A percentile compares a stretch with the other conserved stretches of the same genome.
Evolutionary conservation across 2,329 filamentous ascomycete species (phyloP).

Genomic region (Nothophoma quercina): DNA sequence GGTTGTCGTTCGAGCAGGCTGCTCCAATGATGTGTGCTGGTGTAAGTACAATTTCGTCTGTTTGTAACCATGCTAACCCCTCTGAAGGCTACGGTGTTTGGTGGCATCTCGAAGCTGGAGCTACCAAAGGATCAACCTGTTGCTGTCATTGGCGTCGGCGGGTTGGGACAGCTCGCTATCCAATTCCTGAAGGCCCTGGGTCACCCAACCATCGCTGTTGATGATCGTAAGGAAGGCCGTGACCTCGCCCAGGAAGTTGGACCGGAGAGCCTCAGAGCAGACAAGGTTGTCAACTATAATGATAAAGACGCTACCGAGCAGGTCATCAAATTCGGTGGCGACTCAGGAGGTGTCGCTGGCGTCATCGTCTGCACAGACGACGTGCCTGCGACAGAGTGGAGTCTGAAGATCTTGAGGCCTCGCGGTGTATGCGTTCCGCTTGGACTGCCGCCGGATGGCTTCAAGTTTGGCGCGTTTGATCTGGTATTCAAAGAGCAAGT

Average conservation of each 20-base stretch:
- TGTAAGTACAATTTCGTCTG: conserved; percentile 1
- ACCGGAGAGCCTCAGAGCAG: conserved; percentile 9
- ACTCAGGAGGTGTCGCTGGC: conserved; percentile 14
- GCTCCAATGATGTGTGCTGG: conserved; percentile 42
- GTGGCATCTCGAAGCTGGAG: conserved; percentile 3
- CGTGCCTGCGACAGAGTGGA: conserved; percentile 16
- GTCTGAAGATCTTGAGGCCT: conserved; percentile 16
- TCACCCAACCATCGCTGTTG: conserved; percentile 16
- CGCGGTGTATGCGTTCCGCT: conserved; percentile 16
- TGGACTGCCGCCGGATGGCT: conserved; percentile 14
- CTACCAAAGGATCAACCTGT: conserved; percentile 1
- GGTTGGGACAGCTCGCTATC: conserved; percentile 15
- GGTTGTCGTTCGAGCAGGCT: conserved; percentile 27
- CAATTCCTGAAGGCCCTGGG: conserved; percentile 20
- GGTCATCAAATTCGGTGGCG: conserved; percentile 7
- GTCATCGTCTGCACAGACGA: conserved; percentile 23
- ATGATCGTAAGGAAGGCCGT: conserved; percentile 7
- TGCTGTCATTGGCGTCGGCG: conserved; percentile 20
- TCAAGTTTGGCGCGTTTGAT: conserved; percentile 18
- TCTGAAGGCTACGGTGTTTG: conserved; percentile 18
- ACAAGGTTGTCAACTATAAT: conserved; percentile 14
- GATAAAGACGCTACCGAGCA: conserved; percentile 11
- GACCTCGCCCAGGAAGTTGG: not conserved
- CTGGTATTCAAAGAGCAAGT: conserved; percentile 8
- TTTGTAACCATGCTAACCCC: not conserved